Conservation (phyloP, 2,329 filamentous ascomycete genomes). For the Rutstroemia sp. region DNA sequence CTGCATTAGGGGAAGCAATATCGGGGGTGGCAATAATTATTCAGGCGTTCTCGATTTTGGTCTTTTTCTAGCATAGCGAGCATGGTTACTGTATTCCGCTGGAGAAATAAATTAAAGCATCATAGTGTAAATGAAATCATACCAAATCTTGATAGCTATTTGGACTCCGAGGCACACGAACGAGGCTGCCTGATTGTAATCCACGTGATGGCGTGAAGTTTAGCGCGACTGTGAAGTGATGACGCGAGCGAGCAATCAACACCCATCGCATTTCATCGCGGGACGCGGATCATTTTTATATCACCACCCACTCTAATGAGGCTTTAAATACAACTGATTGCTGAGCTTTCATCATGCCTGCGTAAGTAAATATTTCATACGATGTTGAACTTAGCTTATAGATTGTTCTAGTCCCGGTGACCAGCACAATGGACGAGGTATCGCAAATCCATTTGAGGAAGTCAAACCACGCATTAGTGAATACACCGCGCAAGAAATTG, state of each 20-base stretch:
- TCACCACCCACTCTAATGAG: neutral
- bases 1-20: conserved; percentile 20
- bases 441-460: conserved; percentile 78
- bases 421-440: conserved; percentile 47
- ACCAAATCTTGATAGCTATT: neutral
- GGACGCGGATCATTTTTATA: neutral
- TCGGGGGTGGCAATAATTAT: conserved; percentile 16
- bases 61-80: conserved; percentile 8
- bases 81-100: neutral
- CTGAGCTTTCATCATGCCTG: conserved; percentile 34
- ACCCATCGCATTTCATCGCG: neutral
- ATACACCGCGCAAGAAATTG: conserved; percentile 87
- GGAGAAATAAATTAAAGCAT: neutral
- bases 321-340: neutral
- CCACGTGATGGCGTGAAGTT: conserved; percentile 8
- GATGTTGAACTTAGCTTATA: conserved; percentile 9
- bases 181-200: neutral
- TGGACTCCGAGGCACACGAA: neutral
- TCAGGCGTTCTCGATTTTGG: conserved; percentile 26
- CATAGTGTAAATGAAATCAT: neutral
- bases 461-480: conserved; percentile 58
- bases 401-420: conserved; percentile 52
- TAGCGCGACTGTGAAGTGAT: conserved; percentile 1
- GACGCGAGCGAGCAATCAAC: conserved; percentile 4
- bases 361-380: conserved; percentile 30